A percentile compares a stretch with the other conserved stretches of the same genome.
phyloP scores from a whole-genome alignment of 805 yeast genomes.

The Priceomyces haplophilus region DNA sequence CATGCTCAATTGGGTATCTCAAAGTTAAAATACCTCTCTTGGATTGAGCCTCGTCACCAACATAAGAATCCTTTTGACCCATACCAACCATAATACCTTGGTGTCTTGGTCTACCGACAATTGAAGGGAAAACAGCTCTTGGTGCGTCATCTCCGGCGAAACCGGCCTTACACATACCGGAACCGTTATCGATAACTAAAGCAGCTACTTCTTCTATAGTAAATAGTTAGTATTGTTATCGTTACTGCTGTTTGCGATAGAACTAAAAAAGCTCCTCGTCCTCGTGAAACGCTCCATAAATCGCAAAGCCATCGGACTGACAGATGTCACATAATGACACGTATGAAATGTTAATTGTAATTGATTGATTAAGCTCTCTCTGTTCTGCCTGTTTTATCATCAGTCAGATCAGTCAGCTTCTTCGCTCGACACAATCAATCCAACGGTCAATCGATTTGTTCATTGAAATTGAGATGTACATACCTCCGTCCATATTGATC shows the following conservation, averaged over 20 bases:
- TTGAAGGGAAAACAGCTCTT: slow-evolving; percentile 99
- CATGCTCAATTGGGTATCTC: slow-evolving; percentile 99
- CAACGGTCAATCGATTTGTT: slow-evolving; percentile 3
- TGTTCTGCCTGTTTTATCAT: background rate
- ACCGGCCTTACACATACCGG: slow-evolving; percentile 99
- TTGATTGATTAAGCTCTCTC: slow-evolving; percentile 1
- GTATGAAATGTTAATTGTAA: background rate
- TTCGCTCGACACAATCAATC: slow-evolving; percentile 10
- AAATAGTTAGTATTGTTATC: slow-evolving; percentile 18
- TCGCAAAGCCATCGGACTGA: too few relatives aligned
- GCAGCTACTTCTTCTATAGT: slow-evolving; percentile 46
- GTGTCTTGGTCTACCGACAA: slow-evolving; percentile 99
- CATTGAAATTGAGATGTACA: slow-evolving; percentile 24
- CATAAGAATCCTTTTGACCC: slow-evolving; percentile 99
- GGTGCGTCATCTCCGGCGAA: slow-evolving; percentile 99
- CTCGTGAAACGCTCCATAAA: too few relatives aligned
- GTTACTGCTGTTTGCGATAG: background rate
- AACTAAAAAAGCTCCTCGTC: too few relatives aligned
- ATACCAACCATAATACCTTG: slow-evolving; percentile 99
- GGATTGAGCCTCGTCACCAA: slow-evolving; percentile 99
- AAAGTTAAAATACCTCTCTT: slow-evolving; percentile 99
- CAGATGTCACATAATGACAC: too few relatives aligned
- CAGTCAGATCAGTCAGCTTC: background rate
- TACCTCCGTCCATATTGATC: slow-evolving; percentile 59
- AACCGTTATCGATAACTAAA: slow-evolving; percentile 97